Evolutionary conservation across 352 stramenopile species (phyloP).

Genomic region (Pythium brassicae): DNA sequence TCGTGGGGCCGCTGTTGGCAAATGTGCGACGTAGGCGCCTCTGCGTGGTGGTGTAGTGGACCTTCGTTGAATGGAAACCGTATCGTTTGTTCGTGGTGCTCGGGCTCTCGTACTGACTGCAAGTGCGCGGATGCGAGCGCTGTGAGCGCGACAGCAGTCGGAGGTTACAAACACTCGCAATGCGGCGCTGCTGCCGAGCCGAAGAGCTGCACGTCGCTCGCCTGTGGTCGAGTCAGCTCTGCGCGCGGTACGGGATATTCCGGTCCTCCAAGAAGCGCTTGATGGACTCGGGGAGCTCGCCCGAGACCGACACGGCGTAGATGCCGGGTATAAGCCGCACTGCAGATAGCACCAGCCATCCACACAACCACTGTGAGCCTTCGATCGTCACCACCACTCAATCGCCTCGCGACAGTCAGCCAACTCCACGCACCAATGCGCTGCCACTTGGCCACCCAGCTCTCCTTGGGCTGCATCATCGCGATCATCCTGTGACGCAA

Average conservation of each 20-base stretch:
- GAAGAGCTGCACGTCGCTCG: neutral
- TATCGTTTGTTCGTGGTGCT: too few relatives aligned
- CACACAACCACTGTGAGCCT: neutral
- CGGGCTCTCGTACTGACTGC: too few relatives aligned
- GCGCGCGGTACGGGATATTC: slow-evolving; percentile 83
- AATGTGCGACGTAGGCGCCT: too few relatives aligned
- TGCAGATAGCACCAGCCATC: slow-evolving; percentile 10
- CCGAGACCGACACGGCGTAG: slow-evolving; percentile 85
- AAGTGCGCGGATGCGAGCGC: too few relatives aligned
- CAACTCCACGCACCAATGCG: slow-evolving; percentile 53
- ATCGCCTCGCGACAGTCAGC: neutral
- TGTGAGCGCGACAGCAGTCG: too few relatives aligned
- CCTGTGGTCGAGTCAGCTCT: slow-evolving; percentile 31
- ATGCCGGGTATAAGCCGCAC: slow-evolving; percentile 79
- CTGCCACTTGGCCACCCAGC: slow-evolving; percentile 88
- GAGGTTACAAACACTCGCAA: too few relatives aligned
- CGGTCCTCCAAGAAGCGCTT: slow-evolving; percentile 85
- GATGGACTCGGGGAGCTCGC: slow-evolving; percentile 83
- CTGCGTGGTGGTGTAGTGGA: too few relatives aligned
- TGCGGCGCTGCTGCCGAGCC: neutral
- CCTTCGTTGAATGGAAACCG: too few relatives aligned
- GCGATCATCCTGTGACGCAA: slow-evolving; percentile 58
- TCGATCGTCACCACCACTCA: neutral
- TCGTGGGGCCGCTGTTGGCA: too few relatives aligned
- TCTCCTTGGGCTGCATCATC: slow-evolving; percentile 88